phyloP scores from a whole-genome alignment of 225 moss, liverwort and hornwort genomes.

The Sphagnum tenellum region DNA sequence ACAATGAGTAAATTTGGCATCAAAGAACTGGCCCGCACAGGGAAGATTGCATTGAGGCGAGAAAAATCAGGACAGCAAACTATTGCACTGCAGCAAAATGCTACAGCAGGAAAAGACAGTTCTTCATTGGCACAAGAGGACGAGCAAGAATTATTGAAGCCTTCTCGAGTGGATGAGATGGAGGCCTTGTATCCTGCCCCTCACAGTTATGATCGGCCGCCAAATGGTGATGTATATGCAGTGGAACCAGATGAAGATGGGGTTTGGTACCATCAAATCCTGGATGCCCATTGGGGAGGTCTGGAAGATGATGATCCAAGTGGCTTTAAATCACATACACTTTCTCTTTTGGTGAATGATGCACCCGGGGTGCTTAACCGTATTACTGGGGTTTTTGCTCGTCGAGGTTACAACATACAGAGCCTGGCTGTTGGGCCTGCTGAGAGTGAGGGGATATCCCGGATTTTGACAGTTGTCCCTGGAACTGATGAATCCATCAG shows the following conservation, averaged over 20 bases:
- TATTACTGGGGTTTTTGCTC: conserved; percentile 84
- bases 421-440: conserved; percentile 88
- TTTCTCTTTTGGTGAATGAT: conserved; percentile 78
- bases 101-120: conserved; percentile 12
- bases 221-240: conserved; percentile 86
- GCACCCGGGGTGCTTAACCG: conserved; percentile 84
- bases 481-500: conserved; percentile 88
- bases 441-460: conserved; percentile 65
- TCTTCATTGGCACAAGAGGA: conserved; percentile 12
- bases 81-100: conserved; percentile 18
- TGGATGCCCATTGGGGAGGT: conserved; percentile 91
- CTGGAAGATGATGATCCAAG: conserved; percentile 59
- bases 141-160: conserved; percentile 18
- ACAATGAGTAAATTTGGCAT: conserved; percentile 90
- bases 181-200: conserved; percentile 15
- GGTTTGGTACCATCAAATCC: conserved; percentile 86
- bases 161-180: conserved; percentile 8
- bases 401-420: conserved; percentile 90
- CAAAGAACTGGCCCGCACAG: conserved; percentile 86
- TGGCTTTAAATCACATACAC: conserved; percentile 74
- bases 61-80: conserved; percentile 41
- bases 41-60: conserved; percentile 95
- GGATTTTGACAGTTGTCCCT: conserved; percentile 85
- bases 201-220: conserved; percentile 30
- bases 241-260: conserved; percentile 89